Evolutionary conservation across 1,139 yeast species (phyloP), one percentile per base, ranked within the genome.

Genomic region (Magnusiomyces suaveolens): DNA sequence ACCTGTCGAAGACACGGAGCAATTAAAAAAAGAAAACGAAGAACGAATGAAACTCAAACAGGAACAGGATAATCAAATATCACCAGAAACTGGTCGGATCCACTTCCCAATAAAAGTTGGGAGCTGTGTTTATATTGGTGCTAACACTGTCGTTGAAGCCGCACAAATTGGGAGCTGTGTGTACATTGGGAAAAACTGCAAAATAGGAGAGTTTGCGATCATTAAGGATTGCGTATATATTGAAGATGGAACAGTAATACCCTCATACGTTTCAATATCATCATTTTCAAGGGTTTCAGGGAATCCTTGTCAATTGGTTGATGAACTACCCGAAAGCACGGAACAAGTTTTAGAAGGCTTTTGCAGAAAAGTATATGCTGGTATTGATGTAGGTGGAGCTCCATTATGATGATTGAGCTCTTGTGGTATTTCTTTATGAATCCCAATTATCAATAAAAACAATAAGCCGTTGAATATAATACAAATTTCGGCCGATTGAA

Each of bases 171-270:
- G 76, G 6, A 69, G 71, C 23, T 75, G 76, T 67, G 79, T 78
- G 1, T 72, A 69, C 48, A 75, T 85, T 16, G 92, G 90, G 0
- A 75, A 72, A 57, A 66, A 85, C 53, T 85, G 84, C 33, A 59
- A 71, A 10, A 70, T 85, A 3, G 89, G 78, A 10, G 71, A 74
- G 56, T 69, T 75, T 53, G 71, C 78, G 3, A 74, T 81, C n/a
- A 69, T 85, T 36, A 79, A 81, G 60, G 89, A 84, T 61, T 81
- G 87, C 60, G 83, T 82, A 43, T 64, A 79, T 12, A 71, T 85
- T 1, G 74, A 75, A 20, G 71, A 72, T 39, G 75, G 75, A 21
- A 71, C 83, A 0, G 69, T 66, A 3, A 64, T 85, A 1, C 87
- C 90, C 0, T 76, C 80, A 1, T 73, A 74, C 56, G 69, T 74